A percentile compares a stretch with the other conserved stretches of the same genome.
Conservation (phyloP, 768 basidiomycete genomes). For the Pleurotus cornucopiae region DNA sequence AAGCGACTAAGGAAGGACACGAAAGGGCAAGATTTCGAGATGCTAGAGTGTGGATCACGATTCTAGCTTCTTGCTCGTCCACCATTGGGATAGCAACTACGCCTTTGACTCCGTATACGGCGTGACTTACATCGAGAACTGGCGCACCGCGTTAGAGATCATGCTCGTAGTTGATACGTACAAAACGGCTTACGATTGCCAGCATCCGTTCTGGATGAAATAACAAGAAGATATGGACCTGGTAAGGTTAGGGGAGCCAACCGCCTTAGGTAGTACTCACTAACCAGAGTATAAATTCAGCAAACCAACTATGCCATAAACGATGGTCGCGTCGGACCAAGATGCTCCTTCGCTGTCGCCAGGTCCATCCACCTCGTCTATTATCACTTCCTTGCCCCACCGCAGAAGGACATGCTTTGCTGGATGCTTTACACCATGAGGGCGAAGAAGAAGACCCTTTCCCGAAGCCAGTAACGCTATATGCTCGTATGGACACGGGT, state of each 20-base stretch:
- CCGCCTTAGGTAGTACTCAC: constrained; percentile 15
- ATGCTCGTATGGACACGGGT: constrained; percentile 68
- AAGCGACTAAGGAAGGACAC: constrained; percentile 42
- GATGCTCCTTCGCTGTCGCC: constrained; percentile 31
- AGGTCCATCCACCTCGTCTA: constrained; percentile 45
- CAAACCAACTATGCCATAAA: constrained; percentile 76
- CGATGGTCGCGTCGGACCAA: constrained; percentile 55
- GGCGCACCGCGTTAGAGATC: constrained; percentile 2
- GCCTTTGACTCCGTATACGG: constrained; percentile 64
- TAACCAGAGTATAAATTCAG: constrained; percentile 70
- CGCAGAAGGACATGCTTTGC: constrained; percentile 38
- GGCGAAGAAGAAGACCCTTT: constrained; percentile 66
- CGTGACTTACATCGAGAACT: constrained; percentile 65
- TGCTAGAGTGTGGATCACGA: constrained; percentile 46
- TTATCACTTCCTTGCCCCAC: constrained; percentile 55
- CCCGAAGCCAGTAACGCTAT: constrained; percentile 58
- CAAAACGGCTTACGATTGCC: constrained; percentile 56
- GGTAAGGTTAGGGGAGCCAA: neutral
- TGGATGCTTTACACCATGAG: constrained; percentile 31
- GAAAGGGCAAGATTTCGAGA: constrained; percentile 41
- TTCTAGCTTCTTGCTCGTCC: constrained; percentile 53
- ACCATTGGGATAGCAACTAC: constrained; percentile 71
- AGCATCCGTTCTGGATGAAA: constrained; percentile 57
- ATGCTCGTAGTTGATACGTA: neutral
- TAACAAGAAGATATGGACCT: constrained; percentile 78